Evolutionary conservation across 1,284 basidiomycete genomes (phyloP).

Genomic region (Caloboletus inedulis): DNA sequence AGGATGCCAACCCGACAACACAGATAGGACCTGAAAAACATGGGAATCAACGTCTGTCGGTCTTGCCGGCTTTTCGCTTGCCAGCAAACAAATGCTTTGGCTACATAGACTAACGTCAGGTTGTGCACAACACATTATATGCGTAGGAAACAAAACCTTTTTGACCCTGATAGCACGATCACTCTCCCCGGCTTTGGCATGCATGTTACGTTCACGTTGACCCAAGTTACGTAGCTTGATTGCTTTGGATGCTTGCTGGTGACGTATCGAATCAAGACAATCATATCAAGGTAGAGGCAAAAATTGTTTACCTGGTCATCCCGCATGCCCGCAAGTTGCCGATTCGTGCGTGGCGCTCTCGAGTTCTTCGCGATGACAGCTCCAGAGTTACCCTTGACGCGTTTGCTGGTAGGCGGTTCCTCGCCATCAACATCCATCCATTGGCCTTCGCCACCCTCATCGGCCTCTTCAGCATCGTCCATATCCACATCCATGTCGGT

Average conservation of each 20-base stretch:
- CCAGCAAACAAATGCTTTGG: slow-evolving; percentile 86
- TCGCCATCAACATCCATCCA: slow-evolving; percentile 73
- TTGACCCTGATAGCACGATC: slow-evolving; percentile 79
- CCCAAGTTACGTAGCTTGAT: slow-evolving; percentile 79
- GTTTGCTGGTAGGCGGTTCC: slow-evolving; percentile 53
- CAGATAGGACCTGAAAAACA: background rate
- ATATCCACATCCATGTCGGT: slow-evolving; percentile 50
- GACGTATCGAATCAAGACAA: background rate
- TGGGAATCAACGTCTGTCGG: slow-evolving; percentile 61
- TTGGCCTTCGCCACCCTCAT: slow-evolving; percentile 40
- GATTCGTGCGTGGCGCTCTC: slow-evolving; percentile 65
- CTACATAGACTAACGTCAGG: slow-evolving; percentile 37
- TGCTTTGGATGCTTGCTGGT: slow-evolving; percentile 75
- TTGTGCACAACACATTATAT: slow-evolving; percentile 7
- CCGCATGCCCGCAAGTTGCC: slow-evolving; percentile 77
- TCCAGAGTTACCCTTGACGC: slow-evolving; percentile 61
- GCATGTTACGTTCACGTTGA: slow-evolving; percentile 81
- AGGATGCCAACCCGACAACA: slow-evolving; percentile 5
- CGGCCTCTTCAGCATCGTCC: slow-evolving; percentile 49
- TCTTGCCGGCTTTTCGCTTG: slow-evolving; percentile 87
- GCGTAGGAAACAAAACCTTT: slow-evolving; percentile 55
- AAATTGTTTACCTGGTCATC: slow-evolving; percentile 56
- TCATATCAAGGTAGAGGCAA: background rate
- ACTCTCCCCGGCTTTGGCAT: slow-evolving; percentile 86
- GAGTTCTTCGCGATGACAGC: slow-evolving; percentile 47